These are phyloP conservation scores for Leccinum fibrillosum DNA, from an alignment of 768 basidiomycete genomes.

Conservation along the genomic window DNA sequence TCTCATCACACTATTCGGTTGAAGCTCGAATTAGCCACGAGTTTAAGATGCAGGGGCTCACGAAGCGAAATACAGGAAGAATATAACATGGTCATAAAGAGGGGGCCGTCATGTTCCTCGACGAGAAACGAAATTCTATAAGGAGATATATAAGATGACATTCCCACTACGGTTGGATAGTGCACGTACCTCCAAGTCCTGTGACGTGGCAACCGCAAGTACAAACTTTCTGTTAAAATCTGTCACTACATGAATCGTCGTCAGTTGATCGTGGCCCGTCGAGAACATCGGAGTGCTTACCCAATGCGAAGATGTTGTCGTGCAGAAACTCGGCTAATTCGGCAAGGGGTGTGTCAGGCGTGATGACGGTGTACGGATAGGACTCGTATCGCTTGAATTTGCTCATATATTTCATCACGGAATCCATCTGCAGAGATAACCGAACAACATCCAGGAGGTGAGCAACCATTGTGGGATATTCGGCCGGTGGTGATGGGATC, in stretches of 20 bases:
- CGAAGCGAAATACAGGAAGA: neutral
- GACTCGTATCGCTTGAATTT: conserved; percentile 65
- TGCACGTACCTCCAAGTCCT: conserved; percentile 56
- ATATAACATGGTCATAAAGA: neutral
- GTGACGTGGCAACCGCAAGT: conserved; percentile 70
- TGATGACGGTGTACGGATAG: conserved; percentile 75
- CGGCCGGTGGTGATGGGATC: neutral
- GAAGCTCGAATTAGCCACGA: neutral
- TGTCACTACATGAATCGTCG: conserved; percentile 55
- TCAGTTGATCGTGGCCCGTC: neutral
- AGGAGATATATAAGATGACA: neutral
- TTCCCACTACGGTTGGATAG: neutral
- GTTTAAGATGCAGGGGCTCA: neutral
- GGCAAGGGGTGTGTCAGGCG: conserved; percentile 72
- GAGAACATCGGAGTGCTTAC: conserved; percentile 35
- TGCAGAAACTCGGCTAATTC: conserved; percentile 81
- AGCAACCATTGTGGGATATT: neutral
- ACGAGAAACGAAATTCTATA: conserved; percentile 30
- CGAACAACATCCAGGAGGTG: neutral
- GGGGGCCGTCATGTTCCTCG: conserved; percentile 19
- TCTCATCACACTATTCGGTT: neutral
- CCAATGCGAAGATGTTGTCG: conserved; percentile 71
- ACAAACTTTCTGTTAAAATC: conserved; percentile 81
- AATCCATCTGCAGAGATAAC: conserved; percentile 52
- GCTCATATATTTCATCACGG: conserved; percentile 66